Percentiles rank a stretch among this genome's conserved stretches.
These are phyloP conservation scores for Eucalyptus virginea DNA, from an alignment of 345 rosid genomes.

Conservation along the genomic window DNA sequence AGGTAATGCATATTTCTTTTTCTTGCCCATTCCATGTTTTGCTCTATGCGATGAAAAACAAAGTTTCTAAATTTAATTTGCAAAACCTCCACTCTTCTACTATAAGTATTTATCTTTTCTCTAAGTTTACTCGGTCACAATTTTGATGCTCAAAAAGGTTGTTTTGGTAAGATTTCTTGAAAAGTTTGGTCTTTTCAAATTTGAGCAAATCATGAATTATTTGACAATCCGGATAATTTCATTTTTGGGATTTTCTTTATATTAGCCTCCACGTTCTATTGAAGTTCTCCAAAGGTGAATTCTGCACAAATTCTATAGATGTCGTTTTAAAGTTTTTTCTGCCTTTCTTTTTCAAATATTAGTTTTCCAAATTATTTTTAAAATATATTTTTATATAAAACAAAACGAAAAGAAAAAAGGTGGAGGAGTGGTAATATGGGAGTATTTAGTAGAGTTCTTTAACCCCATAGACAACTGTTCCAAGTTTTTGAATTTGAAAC, in stretches of 20 bases:
- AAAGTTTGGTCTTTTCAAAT: too few relatives aligned
- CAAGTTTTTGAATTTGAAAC: not conserved
- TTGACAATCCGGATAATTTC: not conserved
- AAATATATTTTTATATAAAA: too few relatives aligned
- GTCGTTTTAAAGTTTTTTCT: too few relatives aligned
- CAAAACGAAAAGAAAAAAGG: too few relatives aligned
- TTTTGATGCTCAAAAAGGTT: too few relatives aligned
- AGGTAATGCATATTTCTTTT: not conserved
- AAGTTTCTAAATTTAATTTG: too few relatives aligned
- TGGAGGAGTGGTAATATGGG: not conserved
- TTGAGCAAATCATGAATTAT: too few relatives aligned
- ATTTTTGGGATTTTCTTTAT: too few relatives aligned
- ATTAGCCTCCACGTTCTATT: not conserved
- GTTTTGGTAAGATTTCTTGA: too few relatives aligned
- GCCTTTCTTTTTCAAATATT: not conserved
- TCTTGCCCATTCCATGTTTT: not conserved
- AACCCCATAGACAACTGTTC: not conserved
- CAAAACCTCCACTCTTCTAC: too few relatives aligned
- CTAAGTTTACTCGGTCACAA: too few relatives aligned
- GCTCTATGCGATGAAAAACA: not conserved
- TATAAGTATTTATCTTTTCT: too few relatives aligned
- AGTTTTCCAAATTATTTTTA: not conserved
- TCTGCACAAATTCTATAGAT: not conserved
- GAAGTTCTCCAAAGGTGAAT: not conserved
- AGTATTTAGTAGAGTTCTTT: not conserved